Evolutionary conservation across 306 rosid species (phyloP).

Genomic region (Casuarina cunninghamiana): DNA sequence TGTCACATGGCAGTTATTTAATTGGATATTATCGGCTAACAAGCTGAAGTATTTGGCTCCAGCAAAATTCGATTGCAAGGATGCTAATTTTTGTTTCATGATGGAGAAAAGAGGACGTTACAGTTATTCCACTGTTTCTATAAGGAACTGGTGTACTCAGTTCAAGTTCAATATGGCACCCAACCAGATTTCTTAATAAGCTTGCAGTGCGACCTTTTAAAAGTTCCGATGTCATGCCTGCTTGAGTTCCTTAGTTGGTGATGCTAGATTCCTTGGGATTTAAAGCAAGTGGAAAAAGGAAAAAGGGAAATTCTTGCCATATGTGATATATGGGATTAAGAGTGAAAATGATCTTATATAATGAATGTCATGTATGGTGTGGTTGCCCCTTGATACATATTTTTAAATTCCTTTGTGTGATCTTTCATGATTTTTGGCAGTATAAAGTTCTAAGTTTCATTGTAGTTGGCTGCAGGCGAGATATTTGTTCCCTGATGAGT

Average conservation of each 20-base stretch:
- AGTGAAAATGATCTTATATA: not conserved
- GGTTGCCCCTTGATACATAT: not conserved
- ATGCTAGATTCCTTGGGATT: not conserved
- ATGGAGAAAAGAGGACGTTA: not conserved
- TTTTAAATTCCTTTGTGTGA: not conserved
- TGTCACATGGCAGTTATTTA: not conserved
- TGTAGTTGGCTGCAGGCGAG: slow-evolving; percentile 67
- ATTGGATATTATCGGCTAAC: not conserved
- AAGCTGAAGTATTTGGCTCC: not conserved
- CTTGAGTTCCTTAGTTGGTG: not conserved
- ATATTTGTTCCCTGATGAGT: slow-evolving; percentile 67
- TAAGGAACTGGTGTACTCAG: too few species aligned
- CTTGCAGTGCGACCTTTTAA: not conserved
- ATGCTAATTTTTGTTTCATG: not conserved
- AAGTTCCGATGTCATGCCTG: not conserved
- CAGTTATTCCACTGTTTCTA: not conserved
- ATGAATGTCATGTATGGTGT: not conserved
- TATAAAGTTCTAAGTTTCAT: slow-evolving; percentile 1
- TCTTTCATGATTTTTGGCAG: not conserved
- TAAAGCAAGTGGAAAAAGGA: not conserved
- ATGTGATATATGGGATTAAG: not conserved
- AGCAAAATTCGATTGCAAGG: not conserved
- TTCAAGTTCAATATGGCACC: not conserved
- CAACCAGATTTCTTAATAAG: not conserved
- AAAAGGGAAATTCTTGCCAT: not conserved